Base-by-base conservation (phyloP, 2,329 filamentous ascomycete genomes). In the Esteya vermicola region DNA sequence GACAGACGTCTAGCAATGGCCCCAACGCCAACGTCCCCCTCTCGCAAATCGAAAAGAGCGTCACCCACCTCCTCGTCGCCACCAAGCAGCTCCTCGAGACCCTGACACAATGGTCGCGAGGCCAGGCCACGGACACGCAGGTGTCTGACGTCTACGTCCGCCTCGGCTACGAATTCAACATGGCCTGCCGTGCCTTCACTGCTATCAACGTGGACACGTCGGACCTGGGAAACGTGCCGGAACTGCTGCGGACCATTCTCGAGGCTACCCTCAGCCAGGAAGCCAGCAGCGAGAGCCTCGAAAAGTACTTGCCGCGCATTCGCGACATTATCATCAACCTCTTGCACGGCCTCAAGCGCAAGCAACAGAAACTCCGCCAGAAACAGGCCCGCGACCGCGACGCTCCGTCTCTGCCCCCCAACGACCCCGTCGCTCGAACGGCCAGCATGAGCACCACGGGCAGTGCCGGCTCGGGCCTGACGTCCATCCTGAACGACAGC, bases 281-380 rank as follows among this genome's bases (percentile, higher is more conserved):
- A 61, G 91, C 91, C 6, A 95, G 85, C 50, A 79, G 88, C 37
- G 81, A 93, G 55, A 95, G 88, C 58, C 69, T 98, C 45, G 91
- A 98, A 57, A 83, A 82, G 56, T 98, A 93, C 57, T 67, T 98
- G 25, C 91, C 91, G 1, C 77, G 83, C 43, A 98, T 98, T 57
- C 79, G 91, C 51, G 91, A 98, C 58, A 98, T 98, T 53, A 98
- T 98, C 55, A 96, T 98, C 59, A 95, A 93, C 56, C 68, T 98
- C 23, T 72, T 98, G 9, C 91, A 98, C 57, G 91, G 91, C 3
- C 63, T 98, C 47, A 98, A 98, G 65, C 81, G 89, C 59, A 98
- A 98, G 59, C 91, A 98, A 56, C 88, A 93, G 54, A 85, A 86
- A 52, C 62, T 98, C 52, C 65, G 76, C 22, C 75, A 78, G 52